phyloP scores from a whole-genome alignment of 768 basidiomycete species.

The Kwoniella shandongensis region DNA sequence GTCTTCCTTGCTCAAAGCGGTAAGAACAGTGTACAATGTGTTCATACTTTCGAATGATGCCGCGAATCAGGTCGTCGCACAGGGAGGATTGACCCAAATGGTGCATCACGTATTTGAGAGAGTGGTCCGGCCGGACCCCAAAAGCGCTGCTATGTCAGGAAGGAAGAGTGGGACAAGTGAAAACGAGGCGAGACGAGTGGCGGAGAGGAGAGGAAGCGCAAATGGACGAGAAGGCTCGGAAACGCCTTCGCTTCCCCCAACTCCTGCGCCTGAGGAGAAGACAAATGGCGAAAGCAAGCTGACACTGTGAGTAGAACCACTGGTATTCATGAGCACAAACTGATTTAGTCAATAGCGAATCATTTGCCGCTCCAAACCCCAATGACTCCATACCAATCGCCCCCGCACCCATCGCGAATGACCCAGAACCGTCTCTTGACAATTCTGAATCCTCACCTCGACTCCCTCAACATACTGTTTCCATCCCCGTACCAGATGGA shows the following conservation, averaged over 20 bases:
- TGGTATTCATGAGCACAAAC: neutral
- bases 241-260: conserved; percentile 21
- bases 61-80: conserved; percentile 96
- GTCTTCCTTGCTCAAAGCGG: conserved; percentile 89
- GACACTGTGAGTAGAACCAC: conserved; percentile 47
- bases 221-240: conserved; percentile 13
- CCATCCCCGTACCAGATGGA: conserved; percentile 48
- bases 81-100: conserved; percentile 97
- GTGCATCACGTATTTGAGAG: conserved; percentile 93
- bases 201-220: conserved; percentile 8
- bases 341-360: conserved; percentile 28
- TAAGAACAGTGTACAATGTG: conserved; percentile 96
- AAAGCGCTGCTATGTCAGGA: conserved; percentile 1
- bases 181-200: conserved; percentile 39
- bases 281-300: conserved; percentile 21
- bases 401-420: conserved; percentile 29
- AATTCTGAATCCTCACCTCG: conserved; percentile 15
- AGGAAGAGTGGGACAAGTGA: conserved; percentile 32
- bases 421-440: conserved; percentile 8
- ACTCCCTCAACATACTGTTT: conserved; percentile 33
- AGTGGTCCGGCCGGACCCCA: conserved; percentile 43
- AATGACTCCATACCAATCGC: conserved; percentile 50
- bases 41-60: conserved; percentile 86
- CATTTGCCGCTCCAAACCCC: conserved; percentile 51
- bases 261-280: conserved; percentile 20